These are phyloP conservation scores for Metarhizium anisopliae DNA, from an alignment of 2,329 filamentous ascomycete genomes.

Conservation along the genomic window DNA sequence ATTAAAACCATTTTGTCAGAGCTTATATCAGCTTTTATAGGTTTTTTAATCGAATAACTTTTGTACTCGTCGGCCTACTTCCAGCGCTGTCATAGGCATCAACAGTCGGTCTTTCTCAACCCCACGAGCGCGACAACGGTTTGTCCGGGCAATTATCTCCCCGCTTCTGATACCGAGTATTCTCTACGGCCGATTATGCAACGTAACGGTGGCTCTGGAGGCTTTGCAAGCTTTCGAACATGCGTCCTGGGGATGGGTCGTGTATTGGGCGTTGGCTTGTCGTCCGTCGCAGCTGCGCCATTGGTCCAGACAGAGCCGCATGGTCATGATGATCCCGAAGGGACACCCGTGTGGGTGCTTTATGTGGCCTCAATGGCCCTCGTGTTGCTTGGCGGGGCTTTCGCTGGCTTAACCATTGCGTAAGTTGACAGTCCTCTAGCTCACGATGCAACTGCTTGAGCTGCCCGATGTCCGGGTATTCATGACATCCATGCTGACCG, in stretches of 20 bases:
- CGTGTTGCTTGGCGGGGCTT: constrained; percentile 82
- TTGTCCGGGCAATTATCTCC: background rate
- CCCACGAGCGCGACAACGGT: background rate
- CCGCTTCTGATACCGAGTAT: background rate
- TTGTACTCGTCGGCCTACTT: background rate
- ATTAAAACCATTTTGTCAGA: background rate
- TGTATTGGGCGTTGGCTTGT: constrained; percentile 39
- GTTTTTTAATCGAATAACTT: background rate
- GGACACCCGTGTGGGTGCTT: constrained; percentile 70
- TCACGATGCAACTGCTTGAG: background rate
- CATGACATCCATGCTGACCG: background rate
- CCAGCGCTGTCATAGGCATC: background rate
- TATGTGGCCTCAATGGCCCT: constrained; percentile 68
- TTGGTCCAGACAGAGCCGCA: constrained; percentile 18
- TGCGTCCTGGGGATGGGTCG: constrained; percentile 43
- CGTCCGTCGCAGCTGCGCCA: constrained; percentile 40
- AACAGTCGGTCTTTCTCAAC: background rate
- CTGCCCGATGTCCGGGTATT: background rate
- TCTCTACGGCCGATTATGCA: constrained; percentile 14
- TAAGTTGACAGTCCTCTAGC: constrained; percentile 30
- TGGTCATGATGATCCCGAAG: constrained; percentile 40
- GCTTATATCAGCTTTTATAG: background rate
- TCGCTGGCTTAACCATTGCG: constrained; percentile 89
- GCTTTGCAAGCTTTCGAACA: constrained; percentile 34
- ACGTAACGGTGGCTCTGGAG: constrained; percentile 15